Conservation (phyloP, 2,329 filamentous ascomycete species). For the Cytospora paraplurivora region DNA sequence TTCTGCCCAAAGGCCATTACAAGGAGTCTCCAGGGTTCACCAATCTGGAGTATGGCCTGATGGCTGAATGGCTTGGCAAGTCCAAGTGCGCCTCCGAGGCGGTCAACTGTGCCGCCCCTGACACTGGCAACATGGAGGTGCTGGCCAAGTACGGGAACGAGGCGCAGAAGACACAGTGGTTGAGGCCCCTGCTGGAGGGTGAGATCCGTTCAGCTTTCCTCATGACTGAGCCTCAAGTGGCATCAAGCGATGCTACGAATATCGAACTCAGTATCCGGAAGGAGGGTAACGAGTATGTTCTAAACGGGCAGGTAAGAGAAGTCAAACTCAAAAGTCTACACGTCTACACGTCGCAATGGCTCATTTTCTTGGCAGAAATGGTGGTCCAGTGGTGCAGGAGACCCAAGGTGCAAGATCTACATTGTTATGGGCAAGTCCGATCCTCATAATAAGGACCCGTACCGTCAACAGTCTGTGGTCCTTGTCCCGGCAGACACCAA, state of each 20-base stretch:
- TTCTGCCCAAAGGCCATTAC: conserved; percentile 93
- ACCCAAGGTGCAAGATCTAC: conserved; percentile 89
- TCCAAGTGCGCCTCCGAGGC: conserved; percentile 82
- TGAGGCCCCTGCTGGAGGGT: conserved; percentile 78
- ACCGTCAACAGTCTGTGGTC: conserved; percentile 91
- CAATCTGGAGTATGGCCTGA: conserved; percentile 95
- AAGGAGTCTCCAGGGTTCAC: conserved; percentile 91
- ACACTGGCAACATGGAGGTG: conserved; percentile 96
- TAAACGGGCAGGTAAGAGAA: conserved; percentile 77
- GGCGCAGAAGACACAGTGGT: conserved; percentile 81
- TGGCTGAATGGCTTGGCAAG: conserved; percentile 94
- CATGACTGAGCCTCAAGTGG: conserved; percentile 91
- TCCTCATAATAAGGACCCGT: conserved; percentile 71
- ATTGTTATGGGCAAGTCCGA: conserved; percentile 96
- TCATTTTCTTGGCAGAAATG: conserved; percentile 70
- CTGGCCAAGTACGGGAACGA: conserved; percentile 88
- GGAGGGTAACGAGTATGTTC: conserved; percentile 85
- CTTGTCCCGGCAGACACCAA: conserved; percentile 79
- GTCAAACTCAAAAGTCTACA: too few relatives aligned
- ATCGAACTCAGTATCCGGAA: conserved; percentile 80
- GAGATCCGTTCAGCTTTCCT: conserved; percentile 87
- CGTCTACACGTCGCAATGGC: not conserved
- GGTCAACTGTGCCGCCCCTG: conserved; percentile 86
- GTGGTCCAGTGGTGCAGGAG: conserved; percentile 97
- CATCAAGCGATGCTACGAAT: conserved; percentile 90